A percentile compares a stretch with the other conserved stretches of the same genome.
phyloP scores from a whole-genome alignment of 2,329 filamentous ascomycete genomes.

The Pestalotiopsis sp. region DNA sequence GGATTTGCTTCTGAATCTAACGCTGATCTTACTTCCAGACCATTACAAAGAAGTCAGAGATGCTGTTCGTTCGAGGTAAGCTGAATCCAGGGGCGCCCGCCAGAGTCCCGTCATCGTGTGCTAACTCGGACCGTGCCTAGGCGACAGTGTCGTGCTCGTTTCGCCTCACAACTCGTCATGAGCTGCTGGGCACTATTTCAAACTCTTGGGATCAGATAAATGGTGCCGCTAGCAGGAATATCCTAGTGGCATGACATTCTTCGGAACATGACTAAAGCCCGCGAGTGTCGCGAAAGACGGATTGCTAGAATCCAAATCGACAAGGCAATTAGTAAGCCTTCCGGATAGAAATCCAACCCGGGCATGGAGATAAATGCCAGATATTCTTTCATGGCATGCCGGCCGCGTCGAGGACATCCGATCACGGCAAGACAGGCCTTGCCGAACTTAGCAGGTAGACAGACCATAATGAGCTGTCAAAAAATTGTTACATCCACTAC shows the following conservation, averaged over 20 bases:
- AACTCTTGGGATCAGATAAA: background rate
- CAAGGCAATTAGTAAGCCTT: background rate
- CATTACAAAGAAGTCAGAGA: slow-evolving; percentile 95
- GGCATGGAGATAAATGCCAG: background rate
- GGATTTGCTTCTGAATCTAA: background rate
- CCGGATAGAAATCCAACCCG: background rate
- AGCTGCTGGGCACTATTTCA: background rate
- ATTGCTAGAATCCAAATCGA: background rate
- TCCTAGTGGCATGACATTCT: background rate
- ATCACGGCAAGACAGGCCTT: background rate
- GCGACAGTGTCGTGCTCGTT: slow-evolving; percentile 71
- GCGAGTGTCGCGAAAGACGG: background rate
- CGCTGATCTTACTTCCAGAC: slow-evolving; percentile 57
- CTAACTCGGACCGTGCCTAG: slow-evolving; percentile 37
- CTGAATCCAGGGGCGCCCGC: slow-evolving; percentile 16
- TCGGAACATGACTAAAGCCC: background rate
- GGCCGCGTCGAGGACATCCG: background rate
- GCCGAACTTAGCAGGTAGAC: background rate
- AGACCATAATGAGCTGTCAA: background rate
- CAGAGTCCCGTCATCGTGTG: background rate
- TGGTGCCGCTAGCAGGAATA: background rate
- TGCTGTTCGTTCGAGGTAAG: slow-evolving; percentile 95
- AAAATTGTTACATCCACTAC: background rate
- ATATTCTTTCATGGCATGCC: background rate
- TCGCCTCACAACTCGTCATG: slow-evolving; percentile 17